Base-by-base conservation (phyloP, 495 filamentous ascomycete genomes). In the Beverwykella pulmonaria region DNA sequence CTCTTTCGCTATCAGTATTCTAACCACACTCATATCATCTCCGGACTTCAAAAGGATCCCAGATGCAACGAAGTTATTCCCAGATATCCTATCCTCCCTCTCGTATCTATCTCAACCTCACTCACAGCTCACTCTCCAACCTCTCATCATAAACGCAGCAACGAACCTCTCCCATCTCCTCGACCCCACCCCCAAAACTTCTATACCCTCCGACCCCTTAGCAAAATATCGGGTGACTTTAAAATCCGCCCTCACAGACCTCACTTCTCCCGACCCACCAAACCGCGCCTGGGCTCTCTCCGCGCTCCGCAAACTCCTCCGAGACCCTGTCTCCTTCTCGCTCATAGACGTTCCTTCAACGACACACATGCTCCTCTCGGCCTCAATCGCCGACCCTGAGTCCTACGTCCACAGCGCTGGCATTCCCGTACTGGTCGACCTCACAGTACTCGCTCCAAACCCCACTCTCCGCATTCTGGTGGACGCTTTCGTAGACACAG, bases 241-340 rank as follows among this genome's bases (percentile, higher is more conserved):
- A 69, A 82, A 79, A 55, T 81, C 90, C 19, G 90, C 90, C 6
- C 79, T 94, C 29, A 84, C 82, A 0, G 90, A 93, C 71, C 86
- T 94, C 59, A 87, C 87, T 20, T 90, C 91, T 59, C 83, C 87
- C 0, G 86, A 91, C 0, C 84, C 91, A 7, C 92, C 92, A 0
- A 87, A 93, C 10, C 86, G 90, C 29, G 87, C 86, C 5, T 89
- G 94, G 73, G 92, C 90, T 10, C 84, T 96, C 36, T 86, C 87
- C 22, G 82, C 91, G 0, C 76, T 95, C 17, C 84, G 86, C 0
- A 78, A 79, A 30, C 76, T 96, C 19, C 85, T 94, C 67, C 34
- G 61, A 22, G 30, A 58, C 34, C 44, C 65, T 3, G 34, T 12
- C 6, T 1, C 61, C 26, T 72, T 67, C 52, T 14, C 61, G 9